Conservation (phyloP, 331 rosid genomes). For the Malus hybrid region DNA sequence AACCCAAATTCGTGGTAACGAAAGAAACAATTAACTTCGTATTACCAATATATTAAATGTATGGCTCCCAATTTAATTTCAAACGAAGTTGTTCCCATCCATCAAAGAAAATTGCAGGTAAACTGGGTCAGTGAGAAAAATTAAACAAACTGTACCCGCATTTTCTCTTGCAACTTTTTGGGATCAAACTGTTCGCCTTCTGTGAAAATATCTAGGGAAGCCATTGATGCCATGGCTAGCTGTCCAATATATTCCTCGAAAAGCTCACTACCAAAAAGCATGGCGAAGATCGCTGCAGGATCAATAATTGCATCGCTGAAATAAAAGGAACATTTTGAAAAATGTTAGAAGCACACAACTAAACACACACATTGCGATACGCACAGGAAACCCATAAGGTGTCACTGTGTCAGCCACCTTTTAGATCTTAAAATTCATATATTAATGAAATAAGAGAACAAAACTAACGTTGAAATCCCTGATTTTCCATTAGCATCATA, state of each 20-base stretch:
- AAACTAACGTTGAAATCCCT: slow-evolving; percentile 89
- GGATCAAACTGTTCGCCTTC: slow-evolving; percentile 89
- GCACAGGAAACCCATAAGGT: not conserved
- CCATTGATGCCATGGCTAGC: slow-evolving; percentile 99
- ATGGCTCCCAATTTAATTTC: not conserved
- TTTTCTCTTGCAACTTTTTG: slow-evolving; percentile 83
- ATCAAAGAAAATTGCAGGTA: not conserved
- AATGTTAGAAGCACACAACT: slow-evolving; percentile 6
- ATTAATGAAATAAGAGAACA: slow-evolving; percentile 3
- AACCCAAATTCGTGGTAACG: not conserved
- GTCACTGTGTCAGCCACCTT: slow-evolving; percentile 1
- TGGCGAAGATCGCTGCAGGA: slow-evolving; percentile 98
- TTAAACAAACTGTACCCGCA: slow-evolving; percentile 53
- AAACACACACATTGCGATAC: not conserved
- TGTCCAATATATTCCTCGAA: slow-evolving; percentile 97
- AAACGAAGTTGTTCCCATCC: not conserved
- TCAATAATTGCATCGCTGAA: slow-evolving; percentile 90
- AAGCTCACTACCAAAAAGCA: slow-evolving; percentile 99
- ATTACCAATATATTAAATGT: not conserved
- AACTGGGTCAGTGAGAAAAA: not conserved
- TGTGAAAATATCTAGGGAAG: slow-evolving; percentile 71
- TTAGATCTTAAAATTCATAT: slow-evolving; percentile 9
- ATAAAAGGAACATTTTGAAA: slow-evolving; percentile 1
- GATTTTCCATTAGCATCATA: slow-evolving; percentile 86
- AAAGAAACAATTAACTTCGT: not conserved